A percentile compares a stretch with the other conserved stretches of the same genome.
Conservation (phyloP, 371 early-diverging fungal species). For the Rhizopus sp. region DNA sequence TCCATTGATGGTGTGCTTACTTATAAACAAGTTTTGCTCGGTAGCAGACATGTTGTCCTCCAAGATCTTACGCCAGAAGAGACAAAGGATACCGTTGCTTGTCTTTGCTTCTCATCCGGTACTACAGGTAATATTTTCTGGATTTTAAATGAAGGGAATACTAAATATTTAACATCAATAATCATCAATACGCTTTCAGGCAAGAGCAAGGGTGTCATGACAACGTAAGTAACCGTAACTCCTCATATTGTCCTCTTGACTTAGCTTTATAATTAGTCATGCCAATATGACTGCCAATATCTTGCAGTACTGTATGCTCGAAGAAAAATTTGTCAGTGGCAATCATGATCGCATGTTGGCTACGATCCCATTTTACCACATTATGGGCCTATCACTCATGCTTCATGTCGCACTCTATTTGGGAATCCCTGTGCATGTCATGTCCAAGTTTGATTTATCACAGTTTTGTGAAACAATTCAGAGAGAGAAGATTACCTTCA, state of each 20-base stretch:
- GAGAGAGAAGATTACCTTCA: slow-evolving; percentile 55
- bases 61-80: slow-evolving; percentile 29
- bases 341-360: slow-evolving; percentile 41
- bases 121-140: slow-evolving; percentile 58
- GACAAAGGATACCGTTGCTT: slow-evolving; percentile 48
- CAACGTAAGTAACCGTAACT: slow-evolving; percentile 50
- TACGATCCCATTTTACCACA: slow-evolving; percentile 82
- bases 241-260: neutral
- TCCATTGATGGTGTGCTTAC: slow-evolving; percentile 43
- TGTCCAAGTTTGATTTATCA: slow-evolving; percentile 68
- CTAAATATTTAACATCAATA: neutral
- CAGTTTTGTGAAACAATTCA: slow-evolving; percentile 59
- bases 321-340: slow-evolving; percentile 18
- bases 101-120: slow-evolving; percentile 82
- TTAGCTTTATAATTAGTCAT: slow-evolving; percentile 43
- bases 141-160: neutral
- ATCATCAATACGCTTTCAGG: slow-evolving; percentile 11
- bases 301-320: slow-evolving; percentile 49
- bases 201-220: slow-evolving; percentile 76
- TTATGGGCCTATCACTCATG: slow-evolving; percentile 39
- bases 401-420: slow-evolving; percentile 31
- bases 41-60: slow-evolving; percentile 18
- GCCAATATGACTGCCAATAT: slow-evolving; percentile 73
- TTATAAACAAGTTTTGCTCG: slow-evolving; percentile 17
- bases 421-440: slow-evolving; percentile 50